These are phyloP conservation scores for Bremia lactucae DNA, from an alignment of 352 stramenopile genomes.

Conservation along the genomic window DNA sequence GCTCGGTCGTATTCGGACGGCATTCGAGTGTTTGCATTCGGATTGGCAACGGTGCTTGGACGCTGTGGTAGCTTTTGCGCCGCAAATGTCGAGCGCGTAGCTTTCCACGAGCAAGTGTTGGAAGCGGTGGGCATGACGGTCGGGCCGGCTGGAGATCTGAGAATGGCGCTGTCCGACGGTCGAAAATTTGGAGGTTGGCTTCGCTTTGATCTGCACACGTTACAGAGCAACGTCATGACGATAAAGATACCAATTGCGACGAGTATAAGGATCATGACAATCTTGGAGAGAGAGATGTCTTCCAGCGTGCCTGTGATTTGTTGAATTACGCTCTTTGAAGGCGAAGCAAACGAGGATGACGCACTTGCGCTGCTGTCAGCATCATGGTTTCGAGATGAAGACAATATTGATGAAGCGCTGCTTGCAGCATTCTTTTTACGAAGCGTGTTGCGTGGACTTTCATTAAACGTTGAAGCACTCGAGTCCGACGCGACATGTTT, in stretches of 20 bases:
- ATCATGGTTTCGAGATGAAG: constrained; percentile 6
- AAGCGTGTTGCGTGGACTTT: constrained; percentile 6
- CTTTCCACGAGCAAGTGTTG: constrained; percentile 12
- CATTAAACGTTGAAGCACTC: constrained; percentile 2
- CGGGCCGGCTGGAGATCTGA: constrained; percentile 5
- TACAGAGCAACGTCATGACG: constrained; percentile 20
- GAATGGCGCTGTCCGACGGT: constrained; percentile 7
- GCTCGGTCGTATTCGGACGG: constrained; percentile 18
- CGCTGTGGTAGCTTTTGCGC: constrained; percentile 17
- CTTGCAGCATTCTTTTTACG: constrained; percentile 1
- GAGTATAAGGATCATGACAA: constrained; percentile 11
- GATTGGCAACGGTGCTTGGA: constrained; percentile 9
- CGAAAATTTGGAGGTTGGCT: constrained; percentile 3
- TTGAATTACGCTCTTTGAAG: constrained; percentile 5
- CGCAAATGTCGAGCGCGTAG: constrained; percentile 10
- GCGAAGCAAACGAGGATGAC: constrained; percentile 8
- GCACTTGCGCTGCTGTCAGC: background rate
- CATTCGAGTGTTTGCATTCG: constrained; percentile 13
- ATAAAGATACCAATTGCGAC: constrained; percentile 12
- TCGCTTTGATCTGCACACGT: constrained; percentile 12
- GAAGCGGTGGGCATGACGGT: constrained; percentile 1
- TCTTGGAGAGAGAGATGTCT: constrained; percentile 11
- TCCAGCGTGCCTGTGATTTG: constrained; percentile 4
- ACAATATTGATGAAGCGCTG: constrained; percentile 3
- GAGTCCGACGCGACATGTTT: background rate